Percentiles rank a stretch among this genome's conserved stretches.
Evolutionary conservation across 2,329 filamentous ascomycete species (phyloP).

Genomic region (Colletotrichum liaoningense): DNA sequence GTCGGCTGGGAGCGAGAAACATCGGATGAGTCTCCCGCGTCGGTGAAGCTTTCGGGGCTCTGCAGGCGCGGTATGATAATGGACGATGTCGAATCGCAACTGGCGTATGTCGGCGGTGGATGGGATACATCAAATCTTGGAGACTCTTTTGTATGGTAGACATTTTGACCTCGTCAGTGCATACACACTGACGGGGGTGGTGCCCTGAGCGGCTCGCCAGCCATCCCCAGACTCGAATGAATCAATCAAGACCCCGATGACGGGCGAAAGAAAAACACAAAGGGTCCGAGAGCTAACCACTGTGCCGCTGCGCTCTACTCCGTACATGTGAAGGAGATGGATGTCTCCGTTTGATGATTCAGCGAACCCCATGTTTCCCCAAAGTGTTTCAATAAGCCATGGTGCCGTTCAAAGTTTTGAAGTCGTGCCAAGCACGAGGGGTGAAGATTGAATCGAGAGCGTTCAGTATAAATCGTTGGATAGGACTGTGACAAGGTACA

Average conservation of each 20-base stretch:
- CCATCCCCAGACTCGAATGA: conserved; percentile 15
- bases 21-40: conserved; percentile 10
- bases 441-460: not conserved
- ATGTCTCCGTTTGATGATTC: not conserved
- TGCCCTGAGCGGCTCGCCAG: conserved; percentile 16
- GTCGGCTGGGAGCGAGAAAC: not conserved
- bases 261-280: not conserved
- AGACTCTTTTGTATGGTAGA: conserved; percentile 3
- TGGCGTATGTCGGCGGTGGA: not conserved
- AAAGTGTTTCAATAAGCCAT: conserved; percentile 11
- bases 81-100: not conserved
- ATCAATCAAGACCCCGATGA: conserved; percentile 14
- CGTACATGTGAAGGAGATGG: not conserved
- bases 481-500: not conserved
- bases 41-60: not conserved
- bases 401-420: conserved; percentile 9
- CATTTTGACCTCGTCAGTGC: not conserved
- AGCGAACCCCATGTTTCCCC: conserved; percentile 16
- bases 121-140: not conserved
- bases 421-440: not conserved
- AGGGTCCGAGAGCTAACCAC: not conserved
- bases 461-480: not conserved
- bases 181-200: conserved; percentile 5
- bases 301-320: not conserved
- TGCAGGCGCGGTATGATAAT: not conserved